Evolutionary conservation across 495 filamentous ascomycete genomes (phyloP).

Genomic region (Aspergillus leporis): DNA sequence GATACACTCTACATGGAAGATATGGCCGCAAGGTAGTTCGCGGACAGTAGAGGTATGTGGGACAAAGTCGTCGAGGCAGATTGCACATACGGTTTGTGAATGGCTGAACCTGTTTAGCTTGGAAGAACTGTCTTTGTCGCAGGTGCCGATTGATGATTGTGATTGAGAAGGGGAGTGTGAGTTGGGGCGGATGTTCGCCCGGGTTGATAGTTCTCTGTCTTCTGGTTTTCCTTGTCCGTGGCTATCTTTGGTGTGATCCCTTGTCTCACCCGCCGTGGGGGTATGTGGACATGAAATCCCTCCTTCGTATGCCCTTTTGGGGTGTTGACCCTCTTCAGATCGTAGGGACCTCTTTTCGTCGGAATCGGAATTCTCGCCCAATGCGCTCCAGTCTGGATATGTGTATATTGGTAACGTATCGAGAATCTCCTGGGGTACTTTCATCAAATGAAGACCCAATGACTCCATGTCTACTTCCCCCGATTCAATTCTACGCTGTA

Average conservation of each 20-base stretch:
- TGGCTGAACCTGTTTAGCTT: slow-evolving; percentile 25
- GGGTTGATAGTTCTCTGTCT: background rate
- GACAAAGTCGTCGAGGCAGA: slow-evolving; percentile 82
- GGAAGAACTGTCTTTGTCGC: background rate
- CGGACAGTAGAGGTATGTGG: slow-evolving; percentile 68
- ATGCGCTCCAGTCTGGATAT: slow-evolving; percentile 53
- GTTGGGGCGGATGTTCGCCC: background rate
- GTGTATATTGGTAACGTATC: slow-evolving; percentile 72
- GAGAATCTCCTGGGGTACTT: slow-evolving; percentile 66
- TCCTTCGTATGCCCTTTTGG: background rate
- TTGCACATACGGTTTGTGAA: slow-evolving; percentile 66
- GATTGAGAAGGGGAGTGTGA: background rate
- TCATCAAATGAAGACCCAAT: slow-evolving; percentile 73
- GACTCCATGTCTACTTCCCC: slow-evolving; percentile 82
- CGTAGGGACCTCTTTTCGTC: slow-evolving; percentile 11
- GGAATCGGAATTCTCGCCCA: slow-evolving; percentile 13
- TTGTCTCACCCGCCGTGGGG: background rate
- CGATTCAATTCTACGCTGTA: slow-evolving; percentile 66
- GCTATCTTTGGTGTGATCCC: background rate
- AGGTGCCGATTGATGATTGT: slow-evolving; percentile 2
- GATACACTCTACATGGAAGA: slow-evolving; percentile 89
- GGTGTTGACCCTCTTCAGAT: slow-evolving; percentile 12
- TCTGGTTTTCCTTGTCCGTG: background rate
- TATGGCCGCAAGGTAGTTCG: slow-evolving; percentile 84
- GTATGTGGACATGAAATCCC: background rate